Base-by-base conservation (phyloP, 805 yeast genomes). In the Diddensiella santjacobensis region DNA sequence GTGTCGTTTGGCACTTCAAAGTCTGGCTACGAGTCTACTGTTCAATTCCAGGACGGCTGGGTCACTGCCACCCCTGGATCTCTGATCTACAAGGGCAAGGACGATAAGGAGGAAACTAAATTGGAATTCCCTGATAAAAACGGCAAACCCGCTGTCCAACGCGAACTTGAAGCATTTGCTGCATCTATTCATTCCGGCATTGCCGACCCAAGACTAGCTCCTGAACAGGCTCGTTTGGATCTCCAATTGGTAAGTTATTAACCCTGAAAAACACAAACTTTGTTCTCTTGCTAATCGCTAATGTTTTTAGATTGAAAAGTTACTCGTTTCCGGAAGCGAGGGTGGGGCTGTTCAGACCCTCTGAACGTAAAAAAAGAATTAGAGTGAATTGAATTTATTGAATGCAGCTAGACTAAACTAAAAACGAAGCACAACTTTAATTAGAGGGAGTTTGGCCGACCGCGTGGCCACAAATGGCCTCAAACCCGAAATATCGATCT, bases 1-100 rank as follows among this genome's bases (percentile, higher is more conserved):
- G 45, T 56, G 37, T 52, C 58, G 8, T 56, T 55, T 41, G 56
- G 59, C 15, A 43, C 47, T 19, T 19, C 50, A 17, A 44, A 40
- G 39, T 39, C 45, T 11, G 49, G 44, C n/a, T 44, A 44, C 40
- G 48, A 52, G 18, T 29, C 47, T 35, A 47, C 52, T 20, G 47
- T 54, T 13, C 51, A 49, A 33, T 51, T 45, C 22, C 49, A 48
- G 24, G 43, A 52, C 19, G 58, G 58, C 13, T 51, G 51, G 30
- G 40, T 55, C 68, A 22, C 42, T 17, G 47, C 36, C 37, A 49
- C 43, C n/a, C 45, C 47, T 18, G 43, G 43, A 11, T 40, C 42
- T 37, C 36, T 50, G 41, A 47, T 41, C n/a, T 42, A 38, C 42
- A 48, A 45, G 47, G 39, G 31, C 13, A 45, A 20, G 20, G 37